Conservation (phyloP, 2,329 filamentous ascomycete genomes). For the Elsinoe batatas region DNA sequence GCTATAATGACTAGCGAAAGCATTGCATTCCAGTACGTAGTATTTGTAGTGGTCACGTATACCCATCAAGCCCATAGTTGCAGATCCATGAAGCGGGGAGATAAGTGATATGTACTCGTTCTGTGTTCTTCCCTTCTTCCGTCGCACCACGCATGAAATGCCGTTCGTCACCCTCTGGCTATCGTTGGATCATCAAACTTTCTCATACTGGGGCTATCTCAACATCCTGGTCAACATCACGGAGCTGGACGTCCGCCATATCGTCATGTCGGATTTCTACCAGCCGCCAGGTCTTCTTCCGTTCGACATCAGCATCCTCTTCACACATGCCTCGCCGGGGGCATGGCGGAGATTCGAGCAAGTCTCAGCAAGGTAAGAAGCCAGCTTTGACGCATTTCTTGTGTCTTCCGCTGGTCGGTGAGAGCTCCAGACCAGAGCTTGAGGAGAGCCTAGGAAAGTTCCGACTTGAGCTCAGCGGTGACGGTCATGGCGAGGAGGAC, state of each 20-base stretch:
- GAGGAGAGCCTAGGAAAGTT: constrained; percentile 27
- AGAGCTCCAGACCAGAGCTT: constrained; percentile 53
- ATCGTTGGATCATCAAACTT: constrained; percentile 4
- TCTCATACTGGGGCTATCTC: constrained; percentile 6
- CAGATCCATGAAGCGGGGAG: background rate
- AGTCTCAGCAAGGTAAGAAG: constrained; percentile 24
- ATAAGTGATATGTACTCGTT: background rate
- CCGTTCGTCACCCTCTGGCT: background rate
- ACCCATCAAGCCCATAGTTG: too few relatives aligned
- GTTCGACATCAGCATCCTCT: background rate
- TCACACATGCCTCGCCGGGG: constrained; percentile 10
- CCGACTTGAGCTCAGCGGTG: constrained; percentile 8
- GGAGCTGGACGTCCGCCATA: background rate
- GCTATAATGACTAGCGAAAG: too few relatives aligned
- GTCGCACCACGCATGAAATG: background rate
- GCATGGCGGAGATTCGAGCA: background rate
- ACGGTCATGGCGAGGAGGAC: constrained; percentile 14
- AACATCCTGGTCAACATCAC: background rate
- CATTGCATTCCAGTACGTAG: too few relatives aligned
- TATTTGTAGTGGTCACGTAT: too few relatives aligned
- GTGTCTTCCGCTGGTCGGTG: constrained; percentile 61
- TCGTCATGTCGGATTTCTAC: constrained; percentile 8
- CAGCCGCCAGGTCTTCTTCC: background rate
- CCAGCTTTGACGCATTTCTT: constrained; percentile 61
- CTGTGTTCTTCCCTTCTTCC: background rate